Conservation (phyloP, 2,329 filamentous ascomycete species). For the Coleophoma cylindrospora region DNA sequence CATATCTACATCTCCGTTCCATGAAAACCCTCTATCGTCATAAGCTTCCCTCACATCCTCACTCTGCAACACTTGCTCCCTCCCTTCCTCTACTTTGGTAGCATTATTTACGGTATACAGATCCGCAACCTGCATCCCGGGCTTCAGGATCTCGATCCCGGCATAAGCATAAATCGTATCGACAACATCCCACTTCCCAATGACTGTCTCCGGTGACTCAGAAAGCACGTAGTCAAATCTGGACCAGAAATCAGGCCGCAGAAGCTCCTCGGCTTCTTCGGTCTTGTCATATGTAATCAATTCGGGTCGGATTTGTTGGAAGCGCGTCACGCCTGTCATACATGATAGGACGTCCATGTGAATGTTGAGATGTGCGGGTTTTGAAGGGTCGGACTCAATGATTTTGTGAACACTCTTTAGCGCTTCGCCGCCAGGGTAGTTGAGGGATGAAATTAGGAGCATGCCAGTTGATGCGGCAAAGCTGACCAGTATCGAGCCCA, state of each 20-base stretch:
- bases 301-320: conserved; percentile 38
- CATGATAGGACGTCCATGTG: conserved; percentile 64
- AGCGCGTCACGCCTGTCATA: conserved; percentile 68
- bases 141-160: conserved; percentile 52
- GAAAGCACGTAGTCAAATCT: conserved; percentile 58
- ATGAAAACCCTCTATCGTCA: no score
- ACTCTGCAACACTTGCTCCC: conserved; percentile 4
- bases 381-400: conserved; percentile 25
- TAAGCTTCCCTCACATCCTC: conserved; percentile 14
- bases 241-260: conserved; percentile 52
- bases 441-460: conserved; percentile 77
- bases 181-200: conserved; percentile 51
- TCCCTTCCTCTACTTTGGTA: conserved; percentile 6
- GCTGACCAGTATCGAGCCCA: conserved; percentile 54
- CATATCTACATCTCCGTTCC: conserved; percentile 28
- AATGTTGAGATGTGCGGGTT: conserved; percentile 34
- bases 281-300: conserved; percentile 53
- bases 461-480: conserved; percentile 59
- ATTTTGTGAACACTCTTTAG: conserved; percentile 47
- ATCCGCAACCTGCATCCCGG: conserved; percentile 28
- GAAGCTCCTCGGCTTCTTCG: conserved; percentile 42
- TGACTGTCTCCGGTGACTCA: conserved; percentile 43
- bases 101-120: conserved; percentile 21
- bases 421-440: conserved; percentile 89
- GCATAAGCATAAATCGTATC: conserved; percentile 52